Evolutionary conservation across 108 stramenopile species (phyloP).

Genomic region (Epithemia pelagica): DNA sequence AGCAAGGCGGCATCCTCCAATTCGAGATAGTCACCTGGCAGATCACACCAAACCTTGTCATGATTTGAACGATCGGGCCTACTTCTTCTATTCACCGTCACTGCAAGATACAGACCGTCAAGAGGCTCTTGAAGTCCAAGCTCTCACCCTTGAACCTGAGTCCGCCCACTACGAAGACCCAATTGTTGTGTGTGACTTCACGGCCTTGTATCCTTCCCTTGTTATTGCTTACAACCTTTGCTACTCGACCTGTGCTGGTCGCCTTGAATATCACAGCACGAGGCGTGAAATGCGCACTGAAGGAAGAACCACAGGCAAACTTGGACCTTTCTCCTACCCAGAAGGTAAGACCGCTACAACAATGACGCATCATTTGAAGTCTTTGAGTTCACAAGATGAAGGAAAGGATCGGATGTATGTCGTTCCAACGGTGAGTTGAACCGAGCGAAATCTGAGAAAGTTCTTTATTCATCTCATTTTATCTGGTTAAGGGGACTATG

Average conservation of each 20-base stretch:
- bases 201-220: slow-evolving; percentile 94
- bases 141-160: slow-evolving; percentile 84
- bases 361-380: slow-evolving; percentile 68
- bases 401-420: slow-evolving; percentile 58
- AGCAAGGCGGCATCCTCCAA: slow-evolving; percentile 26
- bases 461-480: too few relatives aligned
- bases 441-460: too few relatives aligned
- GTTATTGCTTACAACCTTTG: slow-evolving; percentile 98
- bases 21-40: slow-evolving; percentile 8
- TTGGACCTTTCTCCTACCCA: slow-evolving; percentile 66
- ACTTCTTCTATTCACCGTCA: slow-evolving; percentile 85
- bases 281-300: slow-evolving; percentile 60
- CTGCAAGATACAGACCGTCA: slow-evolving; percentile 67
- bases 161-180: slow-evolving; percentile 89
- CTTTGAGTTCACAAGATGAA: slow-evolving; percentile 17
- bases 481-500: too few relatives aligned
- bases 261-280: slow-evolving; percentile 80
- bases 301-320: slow-evolving; percentile 40
- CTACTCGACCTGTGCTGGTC: slow-evolving; percentile 86
- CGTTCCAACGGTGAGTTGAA: slow-evolving; percentile 87
- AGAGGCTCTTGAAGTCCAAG: slow-evolving; percentile 85
- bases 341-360: slow-evolving; percentile 67
- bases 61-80: slow-evolving; percentile 26
- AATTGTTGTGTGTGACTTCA: slow-evolving; percentile 96
- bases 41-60: slow-evolving; percentile 6